phyloP scores from a whole-genome alignment of 1,139 yeast genomes.

The Keqinozyma sinolaborantium region DNA sequence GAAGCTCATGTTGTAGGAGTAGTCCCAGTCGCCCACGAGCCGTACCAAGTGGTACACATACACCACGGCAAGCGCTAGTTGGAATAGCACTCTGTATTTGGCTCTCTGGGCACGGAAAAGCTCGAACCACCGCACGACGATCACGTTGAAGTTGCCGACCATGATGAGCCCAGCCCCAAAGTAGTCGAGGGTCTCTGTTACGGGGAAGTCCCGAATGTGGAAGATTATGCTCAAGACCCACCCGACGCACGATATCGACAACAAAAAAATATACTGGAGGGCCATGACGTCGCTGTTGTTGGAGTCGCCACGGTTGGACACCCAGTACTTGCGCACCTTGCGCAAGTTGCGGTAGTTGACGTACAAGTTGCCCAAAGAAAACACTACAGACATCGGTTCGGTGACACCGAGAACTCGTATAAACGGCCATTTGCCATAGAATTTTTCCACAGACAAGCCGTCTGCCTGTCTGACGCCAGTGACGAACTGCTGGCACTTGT shows the following conservation, averaged over 20 bases:
- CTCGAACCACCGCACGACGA: conserved; percentile 28
- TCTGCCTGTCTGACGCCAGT: conserved; percentile 19
- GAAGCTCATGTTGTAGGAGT: conserved; percentile 33
- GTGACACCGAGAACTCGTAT: conserved; percentile 34
- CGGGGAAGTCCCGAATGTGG: conserved; percentile 36
- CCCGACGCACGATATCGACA: conserved; percentile 30
- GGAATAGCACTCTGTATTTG: conserved; percentile 9
- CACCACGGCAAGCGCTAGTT: conserved; percentile 9
- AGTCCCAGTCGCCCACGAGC: conserved; percentile 35
- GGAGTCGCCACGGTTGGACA: conserved; percentile 12
- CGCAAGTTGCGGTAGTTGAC: conserved; percentile 29
- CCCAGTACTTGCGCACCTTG: conserved; percentile 24
- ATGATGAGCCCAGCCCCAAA: conserved; percentile 43
- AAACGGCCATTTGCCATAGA: conserved; percentile 49
- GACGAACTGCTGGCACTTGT: conserved; percentile 39
- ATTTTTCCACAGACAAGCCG: conserved; percentile 32
- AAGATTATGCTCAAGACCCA: conserved; percentile 40
- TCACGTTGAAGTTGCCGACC: conserved; percentile 34
- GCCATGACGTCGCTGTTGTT: conserved; percentile 21
- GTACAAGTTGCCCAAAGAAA: conserved; percentile 37
- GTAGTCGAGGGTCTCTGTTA: conserved; percentile 42
- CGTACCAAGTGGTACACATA: conserved; percentile 28
- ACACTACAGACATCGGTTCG: conserved; percentile 34
- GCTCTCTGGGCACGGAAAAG: conserved; percentile 14
- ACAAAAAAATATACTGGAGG: conserved; percentile 26